Evolutionary conservation across 2,329 filamentous ascomycete genomes (phyloP).

Genomic region (Cryphonectria nitschkei): DNA sequence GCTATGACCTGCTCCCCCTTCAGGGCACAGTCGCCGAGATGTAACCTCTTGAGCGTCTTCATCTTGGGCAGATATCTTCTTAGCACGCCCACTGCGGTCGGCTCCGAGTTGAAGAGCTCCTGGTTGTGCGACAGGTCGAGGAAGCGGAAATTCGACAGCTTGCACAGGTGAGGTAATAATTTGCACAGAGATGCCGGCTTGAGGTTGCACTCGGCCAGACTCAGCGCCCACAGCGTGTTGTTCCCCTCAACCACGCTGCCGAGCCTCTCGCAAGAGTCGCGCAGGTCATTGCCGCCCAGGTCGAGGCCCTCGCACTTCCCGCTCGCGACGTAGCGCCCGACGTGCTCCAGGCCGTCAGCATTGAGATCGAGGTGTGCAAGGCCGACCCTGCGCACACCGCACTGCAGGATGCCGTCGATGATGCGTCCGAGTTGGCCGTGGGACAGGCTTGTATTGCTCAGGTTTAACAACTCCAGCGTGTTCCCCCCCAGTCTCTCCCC

Average conservation of each 20-base stretch:
- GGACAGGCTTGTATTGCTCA: constrained; percentile 77
- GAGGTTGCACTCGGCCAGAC: constrained; percentile 84
- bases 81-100: constrained; percentile 74
- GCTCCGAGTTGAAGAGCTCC: constrained; percentile 72
- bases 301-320: constrained; percentile 87
- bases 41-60: constrained; percentile 76
- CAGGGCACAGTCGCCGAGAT: constrained; percentile 83
- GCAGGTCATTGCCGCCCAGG: constrained; percentile 79
- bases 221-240: constrained; percentile 75
- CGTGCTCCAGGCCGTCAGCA: constrained; percentile 72
- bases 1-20: constrained; percentile 88
- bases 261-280: constrained; percentile 57
- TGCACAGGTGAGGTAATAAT: constrained; percentile 73
- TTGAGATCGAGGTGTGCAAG: constrained; percentile 83
- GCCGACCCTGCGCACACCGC: constrained; percentile 77
- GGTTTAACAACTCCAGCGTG: constrained; percentile 78
- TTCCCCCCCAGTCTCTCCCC: constrained; percentile 75
- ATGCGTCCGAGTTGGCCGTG: constrained; percentile 73
- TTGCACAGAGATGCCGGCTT: constrained; percentile 72
- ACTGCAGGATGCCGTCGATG: constrained; percentile 79
- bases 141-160: constrained; percentile 77
- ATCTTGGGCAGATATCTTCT: constrained; percentile 84
- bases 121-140: constrained; percentile 92
- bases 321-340: constrained; percentile 74
- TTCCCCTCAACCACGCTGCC: constrained; percentile 56